A percentile compares a stretch with the other conserved stretches of the same genome.
Evolutionary conservation across 352 stramenopile genomes (phyloP).

Genomic region (Phytophthora multivora): DNA sequence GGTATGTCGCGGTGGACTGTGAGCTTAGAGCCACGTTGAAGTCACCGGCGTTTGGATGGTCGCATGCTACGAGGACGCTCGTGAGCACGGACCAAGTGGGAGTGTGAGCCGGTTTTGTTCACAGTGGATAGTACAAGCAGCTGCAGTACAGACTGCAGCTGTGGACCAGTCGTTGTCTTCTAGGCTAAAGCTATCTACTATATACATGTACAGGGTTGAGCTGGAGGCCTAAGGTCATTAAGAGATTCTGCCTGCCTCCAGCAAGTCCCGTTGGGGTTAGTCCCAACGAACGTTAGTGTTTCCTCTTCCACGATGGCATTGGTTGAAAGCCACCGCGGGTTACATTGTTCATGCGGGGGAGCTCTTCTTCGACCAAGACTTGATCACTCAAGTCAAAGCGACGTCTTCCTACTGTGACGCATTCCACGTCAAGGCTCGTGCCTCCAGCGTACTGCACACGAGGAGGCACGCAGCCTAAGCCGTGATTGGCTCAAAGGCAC

Average conservation of each 20-base stretch:
- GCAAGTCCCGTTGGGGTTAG: not conserved
- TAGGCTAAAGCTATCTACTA: too few species aligned
- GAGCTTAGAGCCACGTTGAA: too few species aligned
- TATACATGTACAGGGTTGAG: not conserved
- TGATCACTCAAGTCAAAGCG: too few species aligned
- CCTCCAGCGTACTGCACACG: too few species aligned
- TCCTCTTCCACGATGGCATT: not conserved
- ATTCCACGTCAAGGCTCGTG: too few species aligned
- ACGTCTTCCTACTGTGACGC: too few species aligned
- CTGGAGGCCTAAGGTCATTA: not conserved
- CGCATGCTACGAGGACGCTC: slow-evolving; percentile 1
- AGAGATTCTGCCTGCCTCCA: not conserved
- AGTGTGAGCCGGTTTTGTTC: not conserved
- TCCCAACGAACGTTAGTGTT: not conserved
- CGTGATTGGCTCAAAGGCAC: too few species aligned
- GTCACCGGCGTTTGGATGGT: not conserved
- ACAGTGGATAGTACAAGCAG: not conserved
- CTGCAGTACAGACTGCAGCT: not conserved
- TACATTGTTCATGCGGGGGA: not conserved
- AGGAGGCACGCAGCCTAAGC: too few species aligned
- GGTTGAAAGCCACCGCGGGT: not conserved
- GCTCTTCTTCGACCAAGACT: too few species aligned
- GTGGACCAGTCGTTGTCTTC: too few species aligned
- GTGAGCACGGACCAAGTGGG: not conserved
- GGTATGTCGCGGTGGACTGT: not conserved